Conservation (phyloP, 2,329 filamentous ascomycete species). For the Colletotrichum sp. region DNA sequence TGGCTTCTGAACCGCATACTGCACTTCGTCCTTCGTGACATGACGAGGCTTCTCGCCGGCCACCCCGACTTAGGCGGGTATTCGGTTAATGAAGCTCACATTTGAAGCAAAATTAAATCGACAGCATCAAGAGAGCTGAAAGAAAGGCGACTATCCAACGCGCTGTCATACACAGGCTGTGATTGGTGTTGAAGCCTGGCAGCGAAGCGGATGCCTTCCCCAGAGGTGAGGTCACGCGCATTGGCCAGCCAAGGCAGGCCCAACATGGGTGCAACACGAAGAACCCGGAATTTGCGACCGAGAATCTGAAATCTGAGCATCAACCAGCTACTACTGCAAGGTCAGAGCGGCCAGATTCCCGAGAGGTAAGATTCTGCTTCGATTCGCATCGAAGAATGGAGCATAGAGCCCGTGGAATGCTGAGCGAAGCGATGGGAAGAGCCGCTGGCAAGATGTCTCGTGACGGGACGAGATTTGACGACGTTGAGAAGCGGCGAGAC, state of each 20-base stretch:
- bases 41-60: not conserved
- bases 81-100: not conserved
- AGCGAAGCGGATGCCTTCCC: not conserved
- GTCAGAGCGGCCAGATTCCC: too few species aligned
- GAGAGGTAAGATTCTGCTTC: not conserved
- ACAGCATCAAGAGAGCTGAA: not conserved
- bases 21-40: not conserved
- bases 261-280: not conserved
- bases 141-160: not conserved
- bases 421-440: not conserved
- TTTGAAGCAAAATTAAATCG: not conserved
- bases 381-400: not conserved
- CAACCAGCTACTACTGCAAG: not conserved
- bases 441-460: not conserved
- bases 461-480: not conserved
- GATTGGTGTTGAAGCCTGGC: not conserved
- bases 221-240: not conserved
- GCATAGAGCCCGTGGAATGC: not conserved
- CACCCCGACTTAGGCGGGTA: not conserved
- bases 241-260: not conserved
- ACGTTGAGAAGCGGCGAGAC: not conserved
- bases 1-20: not conserved
- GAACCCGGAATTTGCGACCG: not conserved
- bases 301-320: not conserved
- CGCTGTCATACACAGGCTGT: not conserved